phyloP scores from a whole-genome alignment of 2,329 filamentous ascomycete species.

The Botrytis fabae region DNA sequence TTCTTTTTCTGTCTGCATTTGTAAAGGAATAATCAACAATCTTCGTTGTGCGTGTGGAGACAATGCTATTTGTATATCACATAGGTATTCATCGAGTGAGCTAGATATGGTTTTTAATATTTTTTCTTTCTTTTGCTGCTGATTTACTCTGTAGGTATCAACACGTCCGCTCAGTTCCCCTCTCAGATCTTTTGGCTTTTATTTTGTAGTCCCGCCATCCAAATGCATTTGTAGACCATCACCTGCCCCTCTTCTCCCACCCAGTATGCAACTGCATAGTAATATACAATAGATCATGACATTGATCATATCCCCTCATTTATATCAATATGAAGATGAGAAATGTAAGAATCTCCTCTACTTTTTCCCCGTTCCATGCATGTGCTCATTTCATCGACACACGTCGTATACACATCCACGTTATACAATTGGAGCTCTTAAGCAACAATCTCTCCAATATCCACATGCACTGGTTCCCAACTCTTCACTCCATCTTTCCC shows the following conservation, averaged over 20 bases:
- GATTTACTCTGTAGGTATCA: constrained; percentile 37
- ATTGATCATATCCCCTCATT: constrained; percentile 9
- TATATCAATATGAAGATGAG: background rate
- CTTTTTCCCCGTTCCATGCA: constrained; percentile 23
- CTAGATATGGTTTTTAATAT: background rate
- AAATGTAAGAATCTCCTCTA: constrained; percentile 1
- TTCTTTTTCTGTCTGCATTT: background rate
- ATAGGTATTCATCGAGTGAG: background rate
- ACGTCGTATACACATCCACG: constrained; percentile 2
- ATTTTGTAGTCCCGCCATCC: background rate
- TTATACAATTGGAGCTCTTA: constrained; percentile 14
- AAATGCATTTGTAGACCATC: background rate
- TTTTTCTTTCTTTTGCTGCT: constrained; percentile 26
- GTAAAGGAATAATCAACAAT: background rate
- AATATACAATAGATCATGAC: constrained; percentile 30
- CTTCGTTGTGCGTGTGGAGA: background rate
- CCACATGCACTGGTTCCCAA: constrained; percentile 58
- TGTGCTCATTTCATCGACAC: background rate
- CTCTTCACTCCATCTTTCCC: constrained; percentile 40
- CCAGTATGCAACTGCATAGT: constrained; percentile 29
- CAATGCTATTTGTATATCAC: background rate
- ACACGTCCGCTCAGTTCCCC: constrained; percentile 31
- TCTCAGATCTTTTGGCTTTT: constrained; percentile 1
- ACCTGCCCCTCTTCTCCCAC: background rate
- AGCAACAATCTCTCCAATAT: constrained; percentile 55